Evolutionary conservation across 2,329 filamentous ascomycete species (phyloP), one percentile per base, ranked within the genome.

Genomic region (Coleophoma eucalyptorum): DNA sequence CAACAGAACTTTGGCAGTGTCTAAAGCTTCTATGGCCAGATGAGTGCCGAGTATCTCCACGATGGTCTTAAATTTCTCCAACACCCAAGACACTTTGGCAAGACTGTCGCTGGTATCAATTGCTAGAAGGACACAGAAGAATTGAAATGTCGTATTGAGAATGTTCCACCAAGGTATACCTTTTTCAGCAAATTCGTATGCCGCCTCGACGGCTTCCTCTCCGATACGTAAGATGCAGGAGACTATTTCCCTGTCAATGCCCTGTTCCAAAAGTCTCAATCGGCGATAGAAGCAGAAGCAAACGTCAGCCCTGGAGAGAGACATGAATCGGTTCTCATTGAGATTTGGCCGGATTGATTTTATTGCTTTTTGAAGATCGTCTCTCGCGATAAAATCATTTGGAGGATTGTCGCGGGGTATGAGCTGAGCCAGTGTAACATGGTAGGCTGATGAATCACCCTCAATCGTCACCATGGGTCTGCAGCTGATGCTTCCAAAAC

Each of bases 91-190:
- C 5, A 74, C 63, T 20, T 62, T 61, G 3, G 64, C 57, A 11
- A 71, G 61, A 49, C 64, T 68, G 15, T 65, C 62, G 1, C 64
- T 61, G 2, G 69, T 72, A 43, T 70, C 68, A 19, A 73, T 66
- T 3, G 69, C 69, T 12, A 74, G 62, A 4, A 69, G 58, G 26
- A 70, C 65, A 53, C 70, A 73, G 10, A 71, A 59, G 40, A 71
- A 72, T 51, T 74, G 71, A 45, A 74, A 74, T 1, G 67, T 62
- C 0, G 67, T 67, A 44, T 67, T 66, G 2, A 73, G 55, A 1
- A 72, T 62, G 51, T 72, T 73, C 71, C 71, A 74, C 71, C 71
- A 73, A 4, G 69, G 69, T 16, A 61, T 64, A 7, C 62, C 58
- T 40, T 61, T 61, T n/a, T 64, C 60, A 3, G 68, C 62, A 3